These are phyloP conservation scores for Boeremia exigua DNA, from an alignment of 2,329 filamentous ascomycete genomes.

Conservation along the genomic window DNA sequence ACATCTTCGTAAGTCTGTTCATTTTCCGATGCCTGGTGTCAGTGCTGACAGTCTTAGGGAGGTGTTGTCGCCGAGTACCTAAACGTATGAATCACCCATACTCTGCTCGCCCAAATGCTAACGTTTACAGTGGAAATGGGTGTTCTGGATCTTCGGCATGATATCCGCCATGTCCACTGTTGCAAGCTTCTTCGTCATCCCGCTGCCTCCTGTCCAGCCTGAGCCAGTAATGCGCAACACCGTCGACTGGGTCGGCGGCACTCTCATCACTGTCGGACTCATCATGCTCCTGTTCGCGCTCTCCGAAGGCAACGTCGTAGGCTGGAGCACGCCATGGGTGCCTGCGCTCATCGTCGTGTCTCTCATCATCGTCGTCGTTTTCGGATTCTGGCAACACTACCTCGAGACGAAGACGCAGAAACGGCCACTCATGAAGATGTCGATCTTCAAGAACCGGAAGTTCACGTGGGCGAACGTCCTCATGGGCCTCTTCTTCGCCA, in stretches of 20 bases:
- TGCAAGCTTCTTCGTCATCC: slow-evolving; percentile 66
- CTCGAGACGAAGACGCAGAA: slow-evolving; percentile 60
- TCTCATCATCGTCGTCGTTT: slow-evolving; percentile 61
- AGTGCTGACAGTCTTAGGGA: slow-evolving; percentile 42
- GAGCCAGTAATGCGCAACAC: slow-evolving; percentile 50
- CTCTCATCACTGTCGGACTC: slow-evolving; percentile 66
- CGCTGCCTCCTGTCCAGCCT: slow-evolving; percentile 52
- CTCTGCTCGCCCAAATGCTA: background rate
- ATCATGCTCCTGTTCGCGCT: slow-evolving; percentile 70
- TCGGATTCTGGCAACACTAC: slow-evolving; percentile 67
- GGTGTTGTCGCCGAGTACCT: slow-evolving; percentile 68
- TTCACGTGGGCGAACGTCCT: slow-evolving; percentile 70
- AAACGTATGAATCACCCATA: background rate
- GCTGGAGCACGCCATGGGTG: slow-evolving; percentile 70
- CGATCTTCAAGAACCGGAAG: slow-evolving; percentile 64
- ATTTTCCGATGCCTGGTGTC: background rate
- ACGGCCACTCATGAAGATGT: slow-evolving; percentile 70
- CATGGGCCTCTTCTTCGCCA: slow-evolving; percentile 70
- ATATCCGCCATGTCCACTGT: slow-evolving; percentile 63
- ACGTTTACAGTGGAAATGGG: slow-evolving; percentile 37
- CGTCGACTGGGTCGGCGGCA: slow-evolving; percentile 72
- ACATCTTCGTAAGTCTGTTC: slow-evolving; percentile 54
- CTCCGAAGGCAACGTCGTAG: slow-evolving; percentile 72
- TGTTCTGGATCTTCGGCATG: slow-evolving; percentile 64
- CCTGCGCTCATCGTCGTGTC: slow-evolving; percentile 65